Evolutionary conservation across 345 rosid species (phyloP).

Genomic region (Dovyalis caffra): DNA sequence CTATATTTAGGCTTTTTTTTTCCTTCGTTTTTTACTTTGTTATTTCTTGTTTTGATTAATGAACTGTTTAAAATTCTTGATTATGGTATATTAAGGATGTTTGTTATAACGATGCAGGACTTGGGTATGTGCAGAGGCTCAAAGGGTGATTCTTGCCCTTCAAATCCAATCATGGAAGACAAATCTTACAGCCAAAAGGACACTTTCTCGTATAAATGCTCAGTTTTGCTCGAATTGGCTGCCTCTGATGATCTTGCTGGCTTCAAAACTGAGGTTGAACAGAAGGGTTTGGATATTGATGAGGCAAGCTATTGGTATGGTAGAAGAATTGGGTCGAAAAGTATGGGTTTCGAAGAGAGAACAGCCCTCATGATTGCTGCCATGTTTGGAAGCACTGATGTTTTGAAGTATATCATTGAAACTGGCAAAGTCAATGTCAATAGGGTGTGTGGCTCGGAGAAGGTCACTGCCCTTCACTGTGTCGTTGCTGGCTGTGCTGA

Average conservation of each 20-base stretch:
- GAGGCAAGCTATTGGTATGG: slow-evolving; percentile 73
- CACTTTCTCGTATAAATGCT: slow-evolving; percentile 20
- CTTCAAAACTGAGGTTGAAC: slow-evolving; percentile 54
- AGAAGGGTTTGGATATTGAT: slow-evolving; percentile 44
- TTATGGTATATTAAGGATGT: slow-evolving; percentile 2
- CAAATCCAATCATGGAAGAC: slow-evolving; percentile 47
- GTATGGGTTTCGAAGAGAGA: slow-evolving; percentile 82
- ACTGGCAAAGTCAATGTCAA: slow-evolving; percentile 54
- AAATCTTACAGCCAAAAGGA: slow-evolving; percentile 34
- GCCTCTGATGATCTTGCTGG: slow-evolving; percentile 63
- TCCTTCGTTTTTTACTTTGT: neutral
- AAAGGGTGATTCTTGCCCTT: slow-evolving; percentile 34
- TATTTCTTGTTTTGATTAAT: neutral
- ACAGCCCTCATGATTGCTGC: slow-evolving; percentile 88
- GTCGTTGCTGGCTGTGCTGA: slow-evolving; percentile 74
- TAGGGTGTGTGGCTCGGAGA: slow-evolving; percentile 65
- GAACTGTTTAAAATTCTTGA: neutral
- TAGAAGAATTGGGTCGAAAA: slow-evolving; percentile 65
- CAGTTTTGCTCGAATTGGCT: slow-evolving; percentile 73
- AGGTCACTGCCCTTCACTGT: slow-evolving; percentile 88
- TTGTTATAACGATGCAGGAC: slow-evolving; percentile 45
- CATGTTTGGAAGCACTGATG: slow-evolving; percentile 63
- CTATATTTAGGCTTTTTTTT: neutral
- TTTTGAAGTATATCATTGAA: slow-evolving; percentile 56
- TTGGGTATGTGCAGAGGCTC: slow-evolving; percentile 52